Conservation (phyloP, 345 rosid genomes). For the Durio zibethinus region DNA sequence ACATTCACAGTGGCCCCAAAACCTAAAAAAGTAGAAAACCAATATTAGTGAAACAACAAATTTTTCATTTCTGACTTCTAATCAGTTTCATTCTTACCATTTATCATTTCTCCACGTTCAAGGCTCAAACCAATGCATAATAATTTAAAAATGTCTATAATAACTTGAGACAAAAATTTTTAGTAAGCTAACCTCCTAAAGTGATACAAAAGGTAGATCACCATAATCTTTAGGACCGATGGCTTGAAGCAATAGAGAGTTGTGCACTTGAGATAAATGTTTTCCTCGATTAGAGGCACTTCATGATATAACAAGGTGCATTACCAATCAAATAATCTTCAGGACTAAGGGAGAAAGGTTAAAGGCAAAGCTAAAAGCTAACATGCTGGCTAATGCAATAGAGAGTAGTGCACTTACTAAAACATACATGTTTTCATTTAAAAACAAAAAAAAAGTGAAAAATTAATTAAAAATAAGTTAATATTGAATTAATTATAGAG, state of each 20-base stretch:
- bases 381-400: no score
- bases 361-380: no score
- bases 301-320: not conserved
- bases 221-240: constrained; percentile 28
- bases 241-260: no score
- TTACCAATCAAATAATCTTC: constrained; percentile 31
- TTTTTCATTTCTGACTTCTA: no score
- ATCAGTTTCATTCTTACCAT: no score
- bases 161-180: not conserved
- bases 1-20: constrained; percentile 76
- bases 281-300: not conserved
- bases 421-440: no score
- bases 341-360: no score
- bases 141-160: not conserved
- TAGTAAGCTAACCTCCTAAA: constrained; percentile 45
- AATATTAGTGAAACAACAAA: not conserved
- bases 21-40: constrained; percentile 24
- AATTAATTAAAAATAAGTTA: no score
- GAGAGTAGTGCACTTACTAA: no score
- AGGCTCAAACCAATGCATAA: constrained; percentile 54
- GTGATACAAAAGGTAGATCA: constrained; percentile 36
- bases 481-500: no score
- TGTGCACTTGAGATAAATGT: no score
- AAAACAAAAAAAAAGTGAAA: no score
- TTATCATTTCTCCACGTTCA: not conserved